Conservation (phyloP, 2,329 filamentous ascomycete species). For the Mycosphaerella arachidis region DNA sequence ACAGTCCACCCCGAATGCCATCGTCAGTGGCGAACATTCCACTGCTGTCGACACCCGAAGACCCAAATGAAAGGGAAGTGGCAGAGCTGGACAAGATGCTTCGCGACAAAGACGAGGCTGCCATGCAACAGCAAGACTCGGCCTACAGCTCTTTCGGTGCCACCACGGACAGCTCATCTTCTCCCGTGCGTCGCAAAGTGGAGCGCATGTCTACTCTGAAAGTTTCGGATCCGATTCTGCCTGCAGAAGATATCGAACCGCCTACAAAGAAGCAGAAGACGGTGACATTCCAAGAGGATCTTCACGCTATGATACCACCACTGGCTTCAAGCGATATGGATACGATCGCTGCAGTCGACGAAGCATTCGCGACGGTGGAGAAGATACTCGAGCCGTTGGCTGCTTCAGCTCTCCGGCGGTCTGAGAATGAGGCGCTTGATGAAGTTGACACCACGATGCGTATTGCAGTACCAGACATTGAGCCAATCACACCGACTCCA, state of each 20-base stretch:
- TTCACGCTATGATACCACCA: conserved; percentile 34
- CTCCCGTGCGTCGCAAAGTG: conserved; percentile 33
- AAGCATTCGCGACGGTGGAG: conserved; percentile 32
- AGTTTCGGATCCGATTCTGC: conserved; percentile 45
- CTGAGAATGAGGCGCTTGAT: conserved; percentile 44
- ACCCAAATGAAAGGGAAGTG: conserved; percentile 28
- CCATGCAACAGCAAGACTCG: conserved; percentile 16
- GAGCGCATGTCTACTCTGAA: conserved; percentile 36
- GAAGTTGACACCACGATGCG: conserved; percentile 47
- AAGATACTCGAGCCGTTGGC: conserved; percentile 36
- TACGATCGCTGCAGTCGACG: conserved; percentile 18
- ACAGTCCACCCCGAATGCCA: conserved; percentile 31
- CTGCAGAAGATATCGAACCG: conserved; percentile 35
- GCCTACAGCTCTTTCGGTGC: conserved; percentile 6
- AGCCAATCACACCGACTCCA: conserved; percentile 38
- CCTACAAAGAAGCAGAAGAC: conserved; percentile 39
- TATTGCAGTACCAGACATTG: conserved; percentile 47
- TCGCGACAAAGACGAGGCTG: conserved; percentile 26
- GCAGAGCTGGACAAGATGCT: conserved; percentile 28
- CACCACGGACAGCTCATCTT: conserved; percentile 14
- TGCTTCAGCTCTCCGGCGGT: conserved; percentile 31
- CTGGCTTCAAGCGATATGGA: conserved; percentile 26
- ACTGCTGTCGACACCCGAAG: conserved; percentile 29
- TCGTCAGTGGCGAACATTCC: conserved; percentile 23
- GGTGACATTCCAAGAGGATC: conserved; percentile 36